Evolutionary conservation across 805 yeast genomes (phyloP), one percentile per base, ranked within the genome.

Genomic region (Myxozyma mucilagina): DNA sequence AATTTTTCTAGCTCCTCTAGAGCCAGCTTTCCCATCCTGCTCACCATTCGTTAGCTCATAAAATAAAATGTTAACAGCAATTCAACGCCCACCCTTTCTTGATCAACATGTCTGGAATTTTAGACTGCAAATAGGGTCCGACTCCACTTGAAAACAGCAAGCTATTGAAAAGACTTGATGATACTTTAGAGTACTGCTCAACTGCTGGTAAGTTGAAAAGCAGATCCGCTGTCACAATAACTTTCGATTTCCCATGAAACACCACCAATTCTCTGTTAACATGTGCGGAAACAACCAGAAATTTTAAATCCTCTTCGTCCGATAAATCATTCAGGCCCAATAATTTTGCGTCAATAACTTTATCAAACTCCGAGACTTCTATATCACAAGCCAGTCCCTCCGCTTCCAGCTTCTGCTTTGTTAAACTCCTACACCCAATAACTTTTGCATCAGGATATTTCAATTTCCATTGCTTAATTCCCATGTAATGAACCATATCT

Each of bases 401-500:
- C 4, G 44, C 29, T 13, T 51, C 32, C 51, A 44, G 38, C 71
- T 54, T 24, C 71, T 61, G 63, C 35, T 47, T 49, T 13, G 54
- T 54, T 38, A 70, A 60, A 11, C 56, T 76, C 42, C 78, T 83
- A 73, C 82, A 78, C 5, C 86, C 89, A 61, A 86, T 78, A 32
- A 86, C 71, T 67, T 81, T 79, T 52, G 83, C 72, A 1, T 75
- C 68, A 2, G 89, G 88, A 69, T 75, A 79, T 56, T 73, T 71
- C 18, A 76, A 74, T 69, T 82, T 80, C 73, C 85, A 81, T 13
- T 81, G 79, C 31, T 72, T 69, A 11, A 85, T 82, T 2, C 87
- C 88, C 82, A 86, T 73, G 0, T 87, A 84, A 69, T 87, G 91
- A 64, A 84, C 87, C 36, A 65, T 68, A 68, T 87, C 89, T 1